These are phyloP conservation scores for Sugiyamaella valdiviana DNA, from an alignment of 805 yeast species.

Conservation along the genomic window DNA sequence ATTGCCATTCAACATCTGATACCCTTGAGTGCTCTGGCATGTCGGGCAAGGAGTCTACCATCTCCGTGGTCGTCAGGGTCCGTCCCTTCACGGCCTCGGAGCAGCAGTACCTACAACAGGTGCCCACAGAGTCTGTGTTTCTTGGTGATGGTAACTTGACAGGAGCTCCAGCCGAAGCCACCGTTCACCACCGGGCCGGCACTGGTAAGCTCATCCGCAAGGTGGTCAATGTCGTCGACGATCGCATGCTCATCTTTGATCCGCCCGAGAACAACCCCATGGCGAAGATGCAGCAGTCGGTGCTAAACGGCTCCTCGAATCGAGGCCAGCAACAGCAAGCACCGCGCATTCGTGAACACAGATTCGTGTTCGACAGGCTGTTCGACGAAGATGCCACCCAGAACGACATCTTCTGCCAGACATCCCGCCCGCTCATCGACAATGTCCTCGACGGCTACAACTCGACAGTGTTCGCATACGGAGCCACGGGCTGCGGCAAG, in stretches of 20 bases:
- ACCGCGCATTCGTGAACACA: slow-evolving; percentile 56
- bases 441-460: slow-evolving; percentile 78
- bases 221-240: slow-evolving; percentile 74
- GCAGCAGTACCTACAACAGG: slow-evolving; percentile 39
- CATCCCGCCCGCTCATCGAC: slow-evolving; percentile 68
- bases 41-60: slow-evolving; percentile 22
- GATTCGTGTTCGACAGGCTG: slow-evolving; percentile 74
- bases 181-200: slow-evolving; percentile 2
- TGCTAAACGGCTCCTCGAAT: slow-evolving; percentile 31
- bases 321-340: slow-evolving; percentile 25
- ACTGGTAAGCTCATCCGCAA: slow-evolving; percentile 49
- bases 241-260: slow-evolving; percentile 78
- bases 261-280: slow-evolving; percentile 70
- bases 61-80: slow-evolving; percentile 49
- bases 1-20: background rate
- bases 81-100: slow-evolving; percentile 72
- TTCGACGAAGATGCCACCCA: slow-evolving; percentile 66
- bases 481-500: slow-evolving; percentile 97
- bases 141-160: slow-evolving; percentile 52
- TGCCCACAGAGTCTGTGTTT: slow-evolving; percentile 38
- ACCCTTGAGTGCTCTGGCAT: slow-evolving; percentile 2
- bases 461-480: slow-evolving; percentile 91
- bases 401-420: slow-evolving; percentile 55
- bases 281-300: slow-evolving; percentile 41
- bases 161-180: slow-evolving; percentile 8